A percentile compares a stretch with the other conserved stretches of the same genome.
Conservation (phyloP, 352 stramenopile species). For the Phytopythium kandeliae region DNA sequence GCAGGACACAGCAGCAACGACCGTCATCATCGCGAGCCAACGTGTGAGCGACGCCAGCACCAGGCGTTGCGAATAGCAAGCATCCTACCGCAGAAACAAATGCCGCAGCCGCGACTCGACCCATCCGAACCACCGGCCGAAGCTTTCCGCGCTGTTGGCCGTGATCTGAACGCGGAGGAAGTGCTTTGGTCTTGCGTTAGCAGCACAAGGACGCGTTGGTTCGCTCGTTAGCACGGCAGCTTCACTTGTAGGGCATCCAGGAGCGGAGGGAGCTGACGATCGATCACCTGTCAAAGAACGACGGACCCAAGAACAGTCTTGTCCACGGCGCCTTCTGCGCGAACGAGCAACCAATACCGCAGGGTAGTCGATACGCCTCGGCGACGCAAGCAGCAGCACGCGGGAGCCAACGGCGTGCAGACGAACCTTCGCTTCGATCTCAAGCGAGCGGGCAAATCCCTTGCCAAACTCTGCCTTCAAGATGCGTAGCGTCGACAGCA, state of each 20-base stretch:
- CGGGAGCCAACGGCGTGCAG: not conserved
- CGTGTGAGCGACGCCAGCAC: too few species aligned
- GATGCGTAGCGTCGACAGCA: constrained; percentile 85
- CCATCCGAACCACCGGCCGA: constrained; percentile 82
- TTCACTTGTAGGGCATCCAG: not conserved
- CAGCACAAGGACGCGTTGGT: constrained; percentile 3
- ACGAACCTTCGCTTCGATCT: constrained; percentile 81
- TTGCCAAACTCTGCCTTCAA: constrained; percentile 88
- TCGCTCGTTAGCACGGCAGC: not conserved
- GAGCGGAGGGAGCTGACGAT: not conserved
- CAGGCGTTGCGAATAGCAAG: not conserved
- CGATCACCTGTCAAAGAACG: constrained; percentile 71
- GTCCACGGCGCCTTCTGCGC: constrained; percentile 69
- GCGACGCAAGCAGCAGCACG: not conserved
- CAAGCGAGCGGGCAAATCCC: constrained; percentile 47
- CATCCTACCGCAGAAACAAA: constrained; percentile 64
- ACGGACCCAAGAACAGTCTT: constrained; percentile 64
- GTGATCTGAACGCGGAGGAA: constrained; percentile 80
- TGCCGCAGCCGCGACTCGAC: constrained; percentile 81
- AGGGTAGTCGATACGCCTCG: not conserved
- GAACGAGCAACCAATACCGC: constrained; percentile 5
- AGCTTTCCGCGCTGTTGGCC: constrained; percentile 38
- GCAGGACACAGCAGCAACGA: not conserved
- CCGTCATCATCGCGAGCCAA: not conserved
- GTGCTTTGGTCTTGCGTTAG: constrained; percentile 52